Evolutionary conservation across 192 early-diverging fungal genomes (phyloP).

Genomic region (Coemansia sp.): DNA sequence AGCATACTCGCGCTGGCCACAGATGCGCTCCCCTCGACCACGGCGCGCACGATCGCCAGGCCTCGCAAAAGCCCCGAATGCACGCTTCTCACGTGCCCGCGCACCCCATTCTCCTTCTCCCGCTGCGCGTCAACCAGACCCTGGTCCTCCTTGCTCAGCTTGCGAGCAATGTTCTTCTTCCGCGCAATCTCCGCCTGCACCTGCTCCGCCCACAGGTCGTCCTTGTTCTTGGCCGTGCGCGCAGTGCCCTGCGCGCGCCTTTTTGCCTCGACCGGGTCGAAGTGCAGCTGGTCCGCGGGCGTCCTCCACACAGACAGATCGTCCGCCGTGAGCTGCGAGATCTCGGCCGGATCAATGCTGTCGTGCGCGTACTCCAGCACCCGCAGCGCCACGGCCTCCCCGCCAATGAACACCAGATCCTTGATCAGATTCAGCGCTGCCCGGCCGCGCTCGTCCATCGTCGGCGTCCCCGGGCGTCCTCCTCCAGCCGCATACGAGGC

Average conservation of each 20-base stretch:
- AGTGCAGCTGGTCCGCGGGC: conserved; percentile 32
- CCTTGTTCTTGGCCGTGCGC: conserved; percentile 15
- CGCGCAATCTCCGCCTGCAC: conserved; percentile 32
- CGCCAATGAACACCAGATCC: conserved; percentile 38
- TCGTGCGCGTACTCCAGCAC: conserved; percentile 26
- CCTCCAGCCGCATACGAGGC: too few species aligned
- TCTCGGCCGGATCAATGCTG: conserved; percentile 23
- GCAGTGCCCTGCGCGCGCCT: conserved; percentile 1
- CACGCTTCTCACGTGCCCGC: conserved; percentile 62
- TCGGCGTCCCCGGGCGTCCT: too few species aligned
- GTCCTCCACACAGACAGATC: conserved; percentile 43
- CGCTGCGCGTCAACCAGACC: conserved; percentile 69
- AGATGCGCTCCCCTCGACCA: conserved; percentile 60
- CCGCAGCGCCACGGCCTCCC: conserved; percentile 36
- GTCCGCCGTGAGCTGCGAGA: conserved; percentile 22
- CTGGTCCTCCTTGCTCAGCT: conserved; percentile 64
- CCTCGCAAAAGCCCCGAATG: conserved; percentile 58
- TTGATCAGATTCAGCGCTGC: conserved; percentile 25
- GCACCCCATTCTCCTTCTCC: conserved; percentile 71
- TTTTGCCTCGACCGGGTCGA: conserved; percentile 30
- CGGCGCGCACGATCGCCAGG: conserved; percentile 65
- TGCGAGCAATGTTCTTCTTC: conserved; percentile 27
- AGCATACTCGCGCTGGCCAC: conserved; percentile 62
- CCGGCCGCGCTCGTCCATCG: not conserved
- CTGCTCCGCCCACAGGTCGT: conserved; percentile 46